Conservation (phyloP, 2,329 filamentous ascomycete genomes). For the Metarhizium guizhouense region DNA sequence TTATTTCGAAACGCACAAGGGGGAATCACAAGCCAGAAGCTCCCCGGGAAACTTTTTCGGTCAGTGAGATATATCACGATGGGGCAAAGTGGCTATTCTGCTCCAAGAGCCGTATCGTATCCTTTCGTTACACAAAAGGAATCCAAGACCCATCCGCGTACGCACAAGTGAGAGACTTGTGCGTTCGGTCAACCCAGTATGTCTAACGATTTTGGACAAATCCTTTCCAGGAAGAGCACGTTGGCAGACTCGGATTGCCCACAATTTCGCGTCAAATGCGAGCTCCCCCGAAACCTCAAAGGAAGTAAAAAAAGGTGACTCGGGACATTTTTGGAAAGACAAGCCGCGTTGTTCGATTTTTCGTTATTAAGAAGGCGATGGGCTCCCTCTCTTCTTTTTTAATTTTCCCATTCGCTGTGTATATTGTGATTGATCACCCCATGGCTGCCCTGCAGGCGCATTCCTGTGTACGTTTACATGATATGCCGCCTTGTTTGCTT, state of each 20-base stretch:
- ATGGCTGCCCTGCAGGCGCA: too few species aligned
- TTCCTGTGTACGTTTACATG: too few species aligned
- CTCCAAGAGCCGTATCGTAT: background rate
- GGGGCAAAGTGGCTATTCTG: background rate
- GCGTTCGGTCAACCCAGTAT: background rate
- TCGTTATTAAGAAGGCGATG: background rate
- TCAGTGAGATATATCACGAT: background rate
- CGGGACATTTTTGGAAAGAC: background rate
- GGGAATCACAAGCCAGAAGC: too few species aligned
- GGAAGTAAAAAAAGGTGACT: background rate
- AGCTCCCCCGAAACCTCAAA: background rate
- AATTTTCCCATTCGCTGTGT: too few species aligned
- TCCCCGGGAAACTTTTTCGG: too few species aligned
- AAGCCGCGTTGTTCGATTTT: background rate
- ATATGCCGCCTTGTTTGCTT: background rate
- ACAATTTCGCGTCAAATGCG: background rate
- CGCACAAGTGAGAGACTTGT: too few species aligned
- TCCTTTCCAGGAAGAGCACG: background rate
- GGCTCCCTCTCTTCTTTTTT: too few species aligned
- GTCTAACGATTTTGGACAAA: background rate
- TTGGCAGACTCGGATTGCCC: background rate
- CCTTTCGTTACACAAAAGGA: background rate
- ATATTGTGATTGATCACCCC: background rate
- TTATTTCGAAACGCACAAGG: too few species aligned
- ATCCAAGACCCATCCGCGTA: background rate